Conservation (phyloP, 1,139 yeast species). For the Tardiomyces digboiensis region DNA sequence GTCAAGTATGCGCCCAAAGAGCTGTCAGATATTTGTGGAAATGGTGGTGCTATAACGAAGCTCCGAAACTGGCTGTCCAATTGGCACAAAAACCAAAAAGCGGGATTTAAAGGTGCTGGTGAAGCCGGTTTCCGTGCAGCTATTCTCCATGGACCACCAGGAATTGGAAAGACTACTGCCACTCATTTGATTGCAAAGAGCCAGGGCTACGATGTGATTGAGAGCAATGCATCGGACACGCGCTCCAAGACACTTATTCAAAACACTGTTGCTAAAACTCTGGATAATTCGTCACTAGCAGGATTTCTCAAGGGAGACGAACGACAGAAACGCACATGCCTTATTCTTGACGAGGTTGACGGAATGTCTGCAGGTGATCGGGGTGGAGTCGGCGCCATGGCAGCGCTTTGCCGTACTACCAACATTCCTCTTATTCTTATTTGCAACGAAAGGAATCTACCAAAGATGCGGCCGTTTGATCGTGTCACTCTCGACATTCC, state of each 20-base stretch:
- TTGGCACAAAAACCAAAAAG: constrained; percentile 56
- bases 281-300: constrained; percentile 74
- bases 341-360: constrained; percentile 98
- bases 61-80: constrained; percentile 64
- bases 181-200: constrained; percentile 80
- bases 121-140: constrained; percentile 62
- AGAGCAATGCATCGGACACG: constrained; percentile 90
- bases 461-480: constrained; percentile 96
- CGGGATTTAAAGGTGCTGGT: constrained; percentile 48
- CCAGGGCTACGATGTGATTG: constrained; percentile 73
- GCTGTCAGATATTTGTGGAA: constrained; percentile 79
- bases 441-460: constrained; percentile 86
- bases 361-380: constrained; percentile 99
- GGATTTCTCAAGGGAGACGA: constrained; percentile 46
- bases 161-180: constrained; percentile 92
- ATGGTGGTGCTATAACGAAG: constrained; percentile 62
- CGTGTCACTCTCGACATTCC: constrained; percentile 72
- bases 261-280: constrained; percentile 55
- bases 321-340: constrained; percentile 46
- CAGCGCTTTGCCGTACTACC: constrained; percentile 77
- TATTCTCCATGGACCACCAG: constrained; percentile 88
- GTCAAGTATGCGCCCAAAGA: constrained; percentile 82
- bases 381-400: constrained; percentile 96
- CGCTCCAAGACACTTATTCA: constrained; percentile 73
- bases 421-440: constrained; percentile 85